A percentile compares a stretch with the other conserved stretches of the same genome.
These are phyloP conservation scores for Lasiodiplodia citricola DNA, from an alignment of 2,329 filamentous ascomycete species.

Conservation along the genomic window DNA sequence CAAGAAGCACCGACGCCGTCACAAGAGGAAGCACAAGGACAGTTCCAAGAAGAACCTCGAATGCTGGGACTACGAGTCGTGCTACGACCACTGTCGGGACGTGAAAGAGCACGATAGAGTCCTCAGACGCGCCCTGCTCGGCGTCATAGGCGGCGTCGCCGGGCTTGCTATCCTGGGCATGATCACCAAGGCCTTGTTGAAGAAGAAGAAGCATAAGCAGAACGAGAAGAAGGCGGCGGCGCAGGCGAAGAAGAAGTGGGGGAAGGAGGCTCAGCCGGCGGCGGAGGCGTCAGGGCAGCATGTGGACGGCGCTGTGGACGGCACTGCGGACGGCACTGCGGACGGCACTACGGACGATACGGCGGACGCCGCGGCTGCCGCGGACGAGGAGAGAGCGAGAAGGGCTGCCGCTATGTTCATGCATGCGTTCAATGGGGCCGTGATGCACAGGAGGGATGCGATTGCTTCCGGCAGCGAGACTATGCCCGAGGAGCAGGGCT, in stretches of 20 bases:
- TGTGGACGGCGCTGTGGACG: not conserved
- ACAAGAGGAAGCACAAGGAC: not conserved
- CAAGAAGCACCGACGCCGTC: not conserved
- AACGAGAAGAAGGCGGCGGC: not conserved
- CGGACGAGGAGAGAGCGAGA: not conserved
- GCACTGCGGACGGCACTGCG: not conserved
- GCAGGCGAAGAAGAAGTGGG: not conserved
- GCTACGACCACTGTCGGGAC: not conserved
- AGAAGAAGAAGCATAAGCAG: not conserved
- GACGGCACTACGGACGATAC: not conserved
- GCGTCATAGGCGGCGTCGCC: not conserved
- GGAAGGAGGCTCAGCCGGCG: not conserved
- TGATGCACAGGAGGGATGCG: not conserved
- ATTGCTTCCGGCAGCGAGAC: not conserved
- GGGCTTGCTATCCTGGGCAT: not conserved
- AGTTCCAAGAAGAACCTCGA: not conserved
- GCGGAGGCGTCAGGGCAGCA: not conserved
- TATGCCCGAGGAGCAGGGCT: not conserved
- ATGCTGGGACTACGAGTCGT: not conserved
- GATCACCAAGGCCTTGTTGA: too few species aligned
- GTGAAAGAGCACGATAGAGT: not conserved
- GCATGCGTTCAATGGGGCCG: not conserved
- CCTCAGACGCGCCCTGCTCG: not conserved
- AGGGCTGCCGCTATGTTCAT: not conserved
- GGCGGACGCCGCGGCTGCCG: not conserved